phyloP scores from a whole-genome alignment of 257 asterid genomes.

The Solanum stenotomum region DNA sequence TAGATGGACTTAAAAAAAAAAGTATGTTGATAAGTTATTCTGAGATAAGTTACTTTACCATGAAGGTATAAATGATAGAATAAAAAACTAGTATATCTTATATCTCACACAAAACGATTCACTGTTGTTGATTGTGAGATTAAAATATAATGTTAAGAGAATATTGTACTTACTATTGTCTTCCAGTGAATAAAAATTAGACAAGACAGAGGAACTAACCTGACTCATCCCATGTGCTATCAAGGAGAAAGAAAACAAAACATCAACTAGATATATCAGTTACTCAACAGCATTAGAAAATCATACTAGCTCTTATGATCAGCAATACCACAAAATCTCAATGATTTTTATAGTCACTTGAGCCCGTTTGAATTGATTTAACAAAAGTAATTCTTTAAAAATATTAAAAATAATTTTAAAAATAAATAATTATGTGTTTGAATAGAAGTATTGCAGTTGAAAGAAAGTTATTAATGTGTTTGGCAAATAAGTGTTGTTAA shows the following conservation, averaged over 20 bases:
- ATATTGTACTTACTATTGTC: not conserved
- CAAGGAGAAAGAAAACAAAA: not conserved
- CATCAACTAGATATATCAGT: not conserved
- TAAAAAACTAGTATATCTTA: too few species aligned
- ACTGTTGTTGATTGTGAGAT: not conserved
- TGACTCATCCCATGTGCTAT: not conserved
- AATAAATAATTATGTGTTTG: too few species aligned
- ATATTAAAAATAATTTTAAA: too few species aligned
- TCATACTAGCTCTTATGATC: not conserved
- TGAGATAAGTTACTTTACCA: too few species aligned
- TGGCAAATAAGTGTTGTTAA: too few species aligned
- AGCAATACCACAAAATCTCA: too few species aligned
- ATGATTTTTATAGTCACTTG: too few species aligned
- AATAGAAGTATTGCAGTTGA: fast-evolving
- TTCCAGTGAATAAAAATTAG: not conserved
- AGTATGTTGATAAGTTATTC: fast-evolving
- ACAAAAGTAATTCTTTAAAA: fast-evolving
- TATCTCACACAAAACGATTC: too few species aligned
- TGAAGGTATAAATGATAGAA: fast-evolving
- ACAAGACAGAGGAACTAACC: not conserved
- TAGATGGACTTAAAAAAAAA: too few species aligned
- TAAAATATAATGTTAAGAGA: not conserved
- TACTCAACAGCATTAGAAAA: not conserved
- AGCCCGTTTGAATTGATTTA: too few species aligned
- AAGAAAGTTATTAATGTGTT: too few species aligned